Base-by-base conservation (phyloP, 805 yeast genomes). In the Lachancea waltii region DNA sequence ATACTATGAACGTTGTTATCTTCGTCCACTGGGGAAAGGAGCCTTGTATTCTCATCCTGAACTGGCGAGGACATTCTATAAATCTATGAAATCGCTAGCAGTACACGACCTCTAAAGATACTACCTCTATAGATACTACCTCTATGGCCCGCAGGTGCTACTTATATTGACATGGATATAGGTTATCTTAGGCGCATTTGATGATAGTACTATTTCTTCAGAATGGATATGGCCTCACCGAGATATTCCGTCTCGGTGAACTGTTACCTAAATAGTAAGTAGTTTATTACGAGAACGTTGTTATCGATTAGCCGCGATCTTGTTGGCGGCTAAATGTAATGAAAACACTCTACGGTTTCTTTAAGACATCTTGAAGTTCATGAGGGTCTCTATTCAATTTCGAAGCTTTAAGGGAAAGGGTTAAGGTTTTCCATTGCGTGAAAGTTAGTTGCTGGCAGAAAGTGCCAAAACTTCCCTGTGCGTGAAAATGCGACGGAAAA, bases 1-100 rank as follows among this genome's bases (percentile, higher is more conserved):
- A 23, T 24, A 51, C 25, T 5, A 18, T 26, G 18, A 11, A 42
- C 5, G 7, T 28, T 19, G n/a, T 4, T 28, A 3, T 30, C 16
- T 11, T 16, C 33, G 22, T 10, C 18, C 8, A 6, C 10, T 4
- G 23, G 11, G n/a, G 23, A 13, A 7, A 35, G 7, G 9, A 35
- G 24, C 10, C 33, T 33, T 7, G 22, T 29, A 7, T 21, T 18
- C 16, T 35, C 38, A 5, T 16, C 20, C 11, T 16, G 34, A 14
- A 15, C 23, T 18, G 8, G 11, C n/a, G 29, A 20, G 5, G n/a
- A 11, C 38, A 35, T 35, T 7, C 14, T 27, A 3, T 5, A 24
- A 7, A 10, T 30, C 9, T 23, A 11, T 7, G 10, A 23, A 23
- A 7, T 11, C 26, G 26, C 26, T 23, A n/a, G n/a, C n/a, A n/a